Percentiles rank a stretch among this genome's conserved stretches.
Conservation (phyloP, 2,329 filamentous ascomycete genomes). For the Sclerotinia nivalis region DNA sequence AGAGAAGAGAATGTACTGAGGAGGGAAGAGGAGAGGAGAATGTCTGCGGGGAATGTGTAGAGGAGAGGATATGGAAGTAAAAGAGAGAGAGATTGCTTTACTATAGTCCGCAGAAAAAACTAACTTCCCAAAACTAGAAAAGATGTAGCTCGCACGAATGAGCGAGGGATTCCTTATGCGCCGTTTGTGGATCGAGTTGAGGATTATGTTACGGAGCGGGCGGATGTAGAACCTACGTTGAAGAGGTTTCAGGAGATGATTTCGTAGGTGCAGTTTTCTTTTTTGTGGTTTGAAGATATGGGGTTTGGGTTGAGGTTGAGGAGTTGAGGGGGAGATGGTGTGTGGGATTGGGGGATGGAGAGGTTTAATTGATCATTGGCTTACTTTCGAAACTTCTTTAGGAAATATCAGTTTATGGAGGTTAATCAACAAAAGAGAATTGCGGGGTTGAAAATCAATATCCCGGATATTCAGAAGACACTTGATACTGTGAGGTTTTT, state of each 20-base stretch:
- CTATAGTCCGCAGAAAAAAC: slow-evolving; percentile 25
- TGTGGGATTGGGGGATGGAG: not conserved
- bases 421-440: slow-evolving; percentile 84
- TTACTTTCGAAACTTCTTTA: slow-evolving; percentile 46
- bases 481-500: slow-evolving; percentile 88
- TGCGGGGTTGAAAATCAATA: slow-evolving; percentile 84
- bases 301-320: not conserved
- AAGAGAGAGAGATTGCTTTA: not conserved
- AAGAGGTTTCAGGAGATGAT: slow-evolving; percentile 93
- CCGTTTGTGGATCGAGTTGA: slow-evolving; percentile 88
- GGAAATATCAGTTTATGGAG: slow-evolving; percentile 99
- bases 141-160: slow-evolving; percentile 63
- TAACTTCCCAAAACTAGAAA: slow-evolving; percentile 1
- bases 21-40: too few relatives aligned
- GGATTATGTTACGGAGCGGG: slow-evolving; percentile 77
- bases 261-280: slow-evolving; percentile 56
- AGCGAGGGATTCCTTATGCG: slow-evolving; percentile 78
- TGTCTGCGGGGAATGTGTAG: too few relatives aligned
- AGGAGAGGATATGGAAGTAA: too few relatives aligned
- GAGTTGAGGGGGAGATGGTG: not conserved
- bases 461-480: slow-evolving; percentile 96
- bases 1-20: too few relatives aligned
- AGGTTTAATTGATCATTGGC: not conserved
- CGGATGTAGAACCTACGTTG: slow-evolving; percentile 77
- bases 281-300: not conserved